These are phyloP conservation scores for Viola pubescens DNA, from an alignment of 441 rosid genomes.

Conservation along the genomic window DNA sequence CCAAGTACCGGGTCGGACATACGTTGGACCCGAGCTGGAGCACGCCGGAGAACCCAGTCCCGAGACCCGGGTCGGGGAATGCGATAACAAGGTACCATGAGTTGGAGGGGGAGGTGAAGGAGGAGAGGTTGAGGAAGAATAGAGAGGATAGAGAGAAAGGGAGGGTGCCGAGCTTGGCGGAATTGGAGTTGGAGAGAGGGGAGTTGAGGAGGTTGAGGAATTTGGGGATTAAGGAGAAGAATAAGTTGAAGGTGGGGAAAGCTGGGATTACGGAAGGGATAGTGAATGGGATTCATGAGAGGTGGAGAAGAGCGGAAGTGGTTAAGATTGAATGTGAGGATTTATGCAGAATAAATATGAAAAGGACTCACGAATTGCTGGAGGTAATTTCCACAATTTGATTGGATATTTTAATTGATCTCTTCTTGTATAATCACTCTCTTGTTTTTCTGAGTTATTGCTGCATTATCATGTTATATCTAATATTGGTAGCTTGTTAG, in stretches of 20 bases:
- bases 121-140: slow-evolving; percentile 19
- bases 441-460: background rate
- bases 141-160: slow-evolving; percentile 29
- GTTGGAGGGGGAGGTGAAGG: slow-evolving; percentile 28
- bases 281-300: slow-evolving; percentile 93
- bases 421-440: background rate
- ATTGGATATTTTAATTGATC: background rate
- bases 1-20: slow-evolving; percentile 78
- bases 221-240: slow-evolving; percentile 54
- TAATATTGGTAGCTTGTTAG: too few species aligned
- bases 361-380: slow-evolving; percentile 87
- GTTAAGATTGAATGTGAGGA: slow-evolving; percentile 88
- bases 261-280: slow-evolving; percentile 96
- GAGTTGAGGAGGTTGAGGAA: slow-evolving; percentile 65
- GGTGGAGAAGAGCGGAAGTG: slow-evolving; percentile 83
- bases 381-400: slow-evolving; percentile 46
- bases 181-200: slow-evolving; percentile 42
- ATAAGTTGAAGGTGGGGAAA: slow-evolving; percentile 80
- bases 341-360: slow-evolving; percentile 77
- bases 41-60: slow-evolving; percentile 81
- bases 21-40: slow-evolving; percentile 97
- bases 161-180: slow-evolving; percentile 68
- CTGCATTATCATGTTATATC: background rate
- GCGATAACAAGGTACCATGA: slow-evolving; percentile 53
- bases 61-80: slow-evolving; percentile 65